phyloP scores from a whole-genome alignment of 345 rosid species.

The Sonneratia alba region DNA sequence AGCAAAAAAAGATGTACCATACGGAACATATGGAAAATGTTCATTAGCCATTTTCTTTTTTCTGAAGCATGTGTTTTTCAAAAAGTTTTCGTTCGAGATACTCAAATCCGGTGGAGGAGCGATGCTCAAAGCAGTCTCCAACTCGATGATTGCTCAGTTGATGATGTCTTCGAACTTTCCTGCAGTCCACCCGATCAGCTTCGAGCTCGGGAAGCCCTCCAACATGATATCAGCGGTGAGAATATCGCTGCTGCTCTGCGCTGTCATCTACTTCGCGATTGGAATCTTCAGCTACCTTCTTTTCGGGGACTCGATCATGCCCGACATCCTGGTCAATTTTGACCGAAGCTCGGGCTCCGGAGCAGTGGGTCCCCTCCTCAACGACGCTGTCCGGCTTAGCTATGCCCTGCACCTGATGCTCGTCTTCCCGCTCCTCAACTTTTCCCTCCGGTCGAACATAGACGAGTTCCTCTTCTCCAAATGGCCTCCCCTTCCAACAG shows the following conservation, averaged over 20 bases:
- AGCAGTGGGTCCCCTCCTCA: slow-evolving; percentile 34
- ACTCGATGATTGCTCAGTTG: neutral
- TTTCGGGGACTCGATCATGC: slow-evolving; percentile 66
- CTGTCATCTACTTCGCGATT: slow-evolving; percentile 46
- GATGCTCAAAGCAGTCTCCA: neutral
- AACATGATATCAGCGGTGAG: slow-evolving; percentile 49
- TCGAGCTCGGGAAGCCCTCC: slow-evolving; percentile 56
- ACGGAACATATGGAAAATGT: neutral
- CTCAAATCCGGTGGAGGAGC: too few species aligned
- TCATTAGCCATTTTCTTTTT: too few species aligned
- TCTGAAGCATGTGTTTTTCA: neutral
- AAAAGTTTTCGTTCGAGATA: too few species aligned
- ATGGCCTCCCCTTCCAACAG: slow-evolving; percentile 28
- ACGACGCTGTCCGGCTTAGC: slow-evolving; percentile 56
- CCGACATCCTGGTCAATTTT: slow-evolving; percentile 72
- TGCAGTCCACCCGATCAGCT: slow-evolving; percentile 78
- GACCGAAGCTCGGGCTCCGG: slow-evolving; percentile 43
- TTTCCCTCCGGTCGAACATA: slow-evolving; percentile 57
- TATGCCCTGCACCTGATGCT: slow-evolving; percentile 74
- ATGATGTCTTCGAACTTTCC: neutral
- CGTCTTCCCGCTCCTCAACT: slow-evolving; percentile 77
- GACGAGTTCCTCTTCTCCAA: slow-evolving; percentile 59
- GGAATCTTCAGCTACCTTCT: slow-evolving; percentile 75
- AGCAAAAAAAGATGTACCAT: neutral
- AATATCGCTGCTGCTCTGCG: slow-evolving; percentile 50